Evolutionary conservation across 1,284 basidiomycete species (phyloP).

Genomic region (Moesziomyces parantarcticus): DNA sequence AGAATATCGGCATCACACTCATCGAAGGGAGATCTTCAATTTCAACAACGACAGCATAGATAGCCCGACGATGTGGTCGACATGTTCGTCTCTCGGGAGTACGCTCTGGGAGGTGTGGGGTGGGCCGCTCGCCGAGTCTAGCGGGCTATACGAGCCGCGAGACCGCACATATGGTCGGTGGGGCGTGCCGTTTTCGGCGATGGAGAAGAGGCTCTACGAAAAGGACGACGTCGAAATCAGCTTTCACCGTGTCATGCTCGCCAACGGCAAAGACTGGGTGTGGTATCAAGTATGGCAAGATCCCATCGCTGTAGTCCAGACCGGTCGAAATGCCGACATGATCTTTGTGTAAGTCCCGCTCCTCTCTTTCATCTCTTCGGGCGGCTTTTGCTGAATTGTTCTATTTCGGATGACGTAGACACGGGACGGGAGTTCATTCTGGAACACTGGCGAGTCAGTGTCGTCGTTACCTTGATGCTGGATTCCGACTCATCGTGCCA

Average conservation of each 20-base stretch:
- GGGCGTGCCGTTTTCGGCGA: slow-evolving; percentile 58
- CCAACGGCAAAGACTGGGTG: slow-evolving; percentile 62
- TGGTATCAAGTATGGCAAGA: slow-evolving; percentile 67
- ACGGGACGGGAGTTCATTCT: slow-evolving; percentile 65
- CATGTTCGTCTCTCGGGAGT: slow-evolving; percentile 11
- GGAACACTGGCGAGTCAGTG: slow-evolving; percentile 63
- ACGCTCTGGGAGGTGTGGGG: slow-evolving; percentile 58
- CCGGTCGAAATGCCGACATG: slow-evolving; percentile 59
- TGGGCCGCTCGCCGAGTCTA: slow-evolving; percentile 41
- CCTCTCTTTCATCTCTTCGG: not conserved
- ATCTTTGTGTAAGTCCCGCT: slow-evolving; percentile 50
- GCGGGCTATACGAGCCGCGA: slow-evolving; percentile 47
- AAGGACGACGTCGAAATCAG: slow-evolving; percentile 58
- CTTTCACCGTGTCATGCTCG: slow-evolving; percentile 59
- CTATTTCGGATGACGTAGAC: slow-evolving; percentile 13
- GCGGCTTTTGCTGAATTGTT: not conserved
- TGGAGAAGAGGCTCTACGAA: slow-evolving; percentile 63
- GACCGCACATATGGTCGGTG: slow-evolving; percentile 59
- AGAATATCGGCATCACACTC: too few species aligned
- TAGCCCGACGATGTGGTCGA: not conserved
- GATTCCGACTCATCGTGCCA: slow-evolving; percentile 62
- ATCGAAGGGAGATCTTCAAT: too few species aligned
- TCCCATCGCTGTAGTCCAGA: slow-evolving; percentile 39
- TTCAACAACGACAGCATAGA: slow-evolving; percentile 3
- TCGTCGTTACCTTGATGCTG: slow-evolving; percentile 62